Evolutionary conservation across 1,284 basidiomycete genomes (phyloP), one percentile per base, ranked within the genome.

Genomic region (Apiotrichum veenhuisii): DNA sequence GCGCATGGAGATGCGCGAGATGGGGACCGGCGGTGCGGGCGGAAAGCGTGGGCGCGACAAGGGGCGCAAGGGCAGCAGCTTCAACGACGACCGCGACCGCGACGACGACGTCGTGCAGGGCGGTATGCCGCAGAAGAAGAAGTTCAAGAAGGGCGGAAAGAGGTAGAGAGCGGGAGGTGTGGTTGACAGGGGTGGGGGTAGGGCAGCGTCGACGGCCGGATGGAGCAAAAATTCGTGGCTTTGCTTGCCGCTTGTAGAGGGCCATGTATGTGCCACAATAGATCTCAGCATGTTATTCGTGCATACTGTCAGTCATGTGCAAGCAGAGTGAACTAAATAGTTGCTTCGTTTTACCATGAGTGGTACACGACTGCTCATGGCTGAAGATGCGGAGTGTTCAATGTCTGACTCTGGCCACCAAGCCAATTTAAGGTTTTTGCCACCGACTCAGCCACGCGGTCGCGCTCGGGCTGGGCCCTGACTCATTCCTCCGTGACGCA

Each of bases 51-150:
- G 53, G 71, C 74, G 68, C 38, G 82, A 81, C 70, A 81, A 57
- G 70, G 80, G 81, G 25, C 79, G 80, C 55, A 81, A 82, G n/a
- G 79, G 81, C 58, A 87, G 85, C 54, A 80, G 81, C 64, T 78
- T 81, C 11, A 79, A 78, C 59, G 90, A 91, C 68, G 85, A 89
- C 59, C 82, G 82, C 66, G 91, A 92, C 75, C 80, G 89, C 59
- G 91, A 93, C 66, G 91, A 95, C 71, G 91, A 94, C 90, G 83
- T 88, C 85, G 59, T 73, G 38, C 66, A 72, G 58, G 69, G 69
- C 40, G 72, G 71, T 20, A 57, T 71, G 61, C 71, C 68, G 12
- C 76, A 67, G 52, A 81, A 80, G 61, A 67, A 68, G 62, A 67
- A 65, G 52, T 68, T 68, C 37, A 62, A 57, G 49, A 12, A 17